Base-by-base conservation (phyloP, 176 grass and related monocot genomes). In the Aegilops longissima region DNA sequence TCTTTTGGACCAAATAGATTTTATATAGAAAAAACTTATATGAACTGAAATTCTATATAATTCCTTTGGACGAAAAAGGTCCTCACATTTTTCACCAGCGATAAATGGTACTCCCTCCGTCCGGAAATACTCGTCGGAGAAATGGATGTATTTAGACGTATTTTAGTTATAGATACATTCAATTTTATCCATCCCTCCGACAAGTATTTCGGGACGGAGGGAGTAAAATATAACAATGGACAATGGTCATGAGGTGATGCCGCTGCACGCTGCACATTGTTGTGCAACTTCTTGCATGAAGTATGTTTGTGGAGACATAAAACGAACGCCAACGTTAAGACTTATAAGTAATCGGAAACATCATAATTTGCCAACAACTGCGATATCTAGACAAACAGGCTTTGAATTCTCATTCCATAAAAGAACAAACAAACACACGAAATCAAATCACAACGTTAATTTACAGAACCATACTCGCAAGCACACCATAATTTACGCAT, bases 371-470 rank as follows among this genome's bases (percentile, higher is more conserved):
- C 5, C 62, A 62, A n/a, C 20, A 62, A 17, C 12, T 82, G 40
- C 23, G 51, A 69, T 62, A 64, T 54, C 4, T 85, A 54, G 16
- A 54, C 2, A 83, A 42, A 63, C 58, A 86, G 42, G 44, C 6
- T 27, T 27, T 78, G 34, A 40, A 25, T 18, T 62, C 7, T 36
- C 75, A 36, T 70, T 39, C 36, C 18, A 70, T 29, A 58, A 77
- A 76, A 33, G 8, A 71, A 76, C 31, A 9, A 6, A 81, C 36
- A 71, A 82, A 79, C 84, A 66, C 21, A 39, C 4, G 3, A 10
- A 90, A 83, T 63, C 59, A 77, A 78, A 31, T 29, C 61, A 81
- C 14, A 56, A 1, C 17, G 7, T 29, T 49, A 66, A 66, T 35
- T 59, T 34, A 81, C 14, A 8, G 4, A 65, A 54, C n/a, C 56